Evolutionary conservation across 2,329 filamentous ascomycete genomes (phyloP).

Genomic region (Xylariaceae sp.): DNA sequence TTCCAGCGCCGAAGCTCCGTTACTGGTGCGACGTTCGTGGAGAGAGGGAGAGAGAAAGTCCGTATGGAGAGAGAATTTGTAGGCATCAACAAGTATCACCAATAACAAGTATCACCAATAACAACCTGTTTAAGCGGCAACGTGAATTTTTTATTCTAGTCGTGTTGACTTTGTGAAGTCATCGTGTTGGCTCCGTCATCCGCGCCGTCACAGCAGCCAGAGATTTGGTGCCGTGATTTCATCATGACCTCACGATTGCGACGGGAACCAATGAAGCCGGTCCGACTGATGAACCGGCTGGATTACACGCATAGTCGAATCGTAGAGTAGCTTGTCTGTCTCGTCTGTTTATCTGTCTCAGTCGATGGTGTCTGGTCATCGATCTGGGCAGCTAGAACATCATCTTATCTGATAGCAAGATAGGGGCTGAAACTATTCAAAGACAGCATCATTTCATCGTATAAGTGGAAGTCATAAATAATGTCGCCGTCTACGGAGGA

Average conservation of each 20-base stretch:
- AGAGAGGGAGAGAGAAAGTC: no score
- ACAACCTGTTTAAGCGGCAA: not conserved
- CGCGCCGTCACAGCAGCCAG: not conserved
- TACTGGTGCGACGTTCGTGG: not conserved
- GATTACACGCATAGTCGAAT: not conserved
- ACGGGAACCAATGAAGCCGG: slow-evolving; percentile 19
- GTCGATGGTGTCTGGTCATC: not conserved
- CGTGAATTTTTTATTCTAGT: no score
- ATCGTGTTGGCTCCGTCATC: slow-evolving; percentile 8
- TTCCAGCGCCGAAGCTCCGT: not conserved
- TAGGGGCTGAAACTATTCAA: not conserved
- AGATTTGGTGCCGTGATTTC: slow-evolving; percentile 26
- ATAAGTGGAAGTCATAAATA: slow-evolving; percentile 12
- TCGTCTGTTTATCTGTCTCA: not conserved
- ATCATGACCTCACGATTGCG: slow-evolving; percentile 23
- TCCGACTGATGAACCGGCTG: not conserved
- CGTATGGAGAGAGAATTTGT: no score
- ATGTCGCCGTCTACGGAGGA: slow-evolving; percentile 33
- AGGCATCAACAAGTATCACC: no score
- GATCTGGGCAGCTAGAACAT: no score
- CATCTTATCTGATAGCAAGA: not conserved
- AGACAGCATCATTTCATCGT: not conserved
- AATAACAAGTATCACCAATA: not conserved
- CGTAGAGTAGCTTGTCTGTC: not conserved
- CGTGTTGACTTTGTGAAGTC: no score